Evolutionary conservation across 176 grass and related monocot species (phyloP), one percentile per base, ranked within the genome.

Genomic region (Calamus simplicifolius): DNA sequence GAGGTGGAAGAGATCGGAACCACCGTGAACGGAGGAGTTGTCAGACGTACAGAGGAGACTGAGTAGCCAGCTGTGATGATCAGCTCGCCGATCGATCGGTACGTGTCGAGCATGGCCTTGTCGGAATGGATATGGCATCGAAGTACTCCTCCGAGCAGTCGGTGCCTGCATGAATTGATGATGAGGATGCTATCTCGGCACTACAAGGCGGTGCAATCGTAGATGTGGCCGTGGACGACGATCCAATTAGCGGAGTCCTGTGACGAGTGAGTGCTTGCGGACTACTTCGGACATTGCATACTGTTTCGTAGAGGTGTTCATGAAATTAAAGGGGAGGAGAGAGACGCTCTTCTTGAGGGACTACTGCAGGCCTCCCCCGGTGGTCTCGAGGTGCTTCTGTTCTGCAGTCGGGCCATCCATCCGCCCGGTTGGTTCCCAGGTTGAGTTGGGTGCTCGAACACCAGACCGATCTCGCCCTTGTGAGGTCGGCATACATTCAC

Each of bases 121-220:
- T 80, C 79, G 27, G 89, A 95, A 54, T 97, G 93, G 69, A 97
- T n/a, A n/a, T 97, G 66, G 87, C 77, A 23, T 91, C 93, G 55
- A 97, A 97, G n/a, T n/a, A n/a, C 66, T 91, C 93, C 64, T 91
- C 93, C 50, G 87, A 85, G 78, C 87, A 97, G 65, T 97, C 92
- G 6, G 69, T 61, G 27, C 92, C 93, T 18, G 93, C 84, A 71
- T 97, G n/a, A n/a, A n/a, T n/a, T n/a, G n/a, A n/a, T 91, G 78
- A 97, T 80, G 57, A 97, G 78, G 79, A 97, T 97, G 65, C 87
- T 91, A 29, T 97, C n/a, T n/a, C 92, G 35, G 69, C 66, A 49
- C 93, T 87, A 43, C 87, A 88, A 97, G 0, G 19, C 38, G 0
- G 92, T 91, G 76, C 87, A 91, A 69, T 97, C 92, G 57, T 91